Percentiles rank a stretch among this genome's conserved stretches.
Conservation (phyloP, 2,329 filamentous ascomycete genomes). For the Pseudohalonectria lignicola region DNA sequence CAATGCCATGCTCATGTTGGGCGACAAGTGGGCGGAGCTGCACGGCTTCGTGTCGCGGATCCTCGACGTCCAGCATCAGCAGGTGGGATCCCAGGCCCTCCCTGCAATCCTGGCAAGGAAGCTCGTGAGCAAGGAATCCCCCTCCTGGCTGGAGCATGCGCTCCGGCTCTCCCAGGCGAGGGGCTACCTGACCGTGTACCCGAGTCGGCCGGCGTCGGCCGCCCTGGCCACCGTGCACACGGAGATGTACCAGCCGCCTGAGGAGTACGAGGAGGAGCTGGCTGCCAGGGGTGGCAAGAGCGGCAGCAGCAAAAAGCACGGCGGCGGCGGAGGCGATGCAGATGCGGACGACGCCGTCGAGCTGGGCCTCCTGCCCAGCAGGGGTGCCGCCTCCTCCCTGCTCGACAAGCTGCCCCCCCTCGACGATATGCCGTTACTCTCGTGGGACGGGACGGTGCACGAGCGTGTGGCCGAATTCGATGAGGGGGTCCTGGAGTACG, state of each 20-base stretch:
- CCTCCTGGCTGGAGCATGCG: constrained; percentile 69
- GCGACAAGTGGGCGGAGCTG: constrained; percentile 77
- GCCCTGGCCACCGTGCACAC: constrained; percentile 64
- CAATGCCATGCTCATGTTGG: constrained; percentile 72
- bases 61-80: constrained; percentile 28
- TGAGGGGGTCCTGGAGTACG: constrained; percentile 37
- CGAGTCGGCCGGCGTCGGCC: constrained; percentile 41
- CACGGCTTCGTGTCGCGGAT: constrained; percentile 66
- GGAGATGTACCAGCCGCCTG: constrained; percentile 62
- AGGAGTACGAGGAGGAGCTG: constrained; percentile 43
- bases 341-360: constrained; percentile 13
- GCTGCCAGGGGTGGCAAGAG: constrained; percentile 14
- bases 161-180: constrained; percentile 65
- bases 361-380: no score
- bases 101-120: constrained; percentile 33
- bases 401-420: constrained; percentile 32
- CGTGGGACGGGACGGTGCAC: constrained; percentile 48
- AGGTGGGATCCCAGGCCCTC: constrained; percentile 13
- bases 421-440: constrained; percentile 44
- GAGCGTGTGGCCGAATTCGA: constrained; percentile 27
- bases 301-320: constrained; percentile 2
- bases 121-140: constrained; percentile 54
- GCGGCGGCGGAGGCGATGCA: constrained; percentile 13
- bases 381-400: no score
- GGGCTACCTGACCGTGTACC: constrained; percentile 74